A percentile compares a stretch with the other conserved stretches of the same genome.
phyloP scores from a whole-genome alignment of 2,329 filamentous ascomycete genomes.

The Lachnellula arida region DNA sequence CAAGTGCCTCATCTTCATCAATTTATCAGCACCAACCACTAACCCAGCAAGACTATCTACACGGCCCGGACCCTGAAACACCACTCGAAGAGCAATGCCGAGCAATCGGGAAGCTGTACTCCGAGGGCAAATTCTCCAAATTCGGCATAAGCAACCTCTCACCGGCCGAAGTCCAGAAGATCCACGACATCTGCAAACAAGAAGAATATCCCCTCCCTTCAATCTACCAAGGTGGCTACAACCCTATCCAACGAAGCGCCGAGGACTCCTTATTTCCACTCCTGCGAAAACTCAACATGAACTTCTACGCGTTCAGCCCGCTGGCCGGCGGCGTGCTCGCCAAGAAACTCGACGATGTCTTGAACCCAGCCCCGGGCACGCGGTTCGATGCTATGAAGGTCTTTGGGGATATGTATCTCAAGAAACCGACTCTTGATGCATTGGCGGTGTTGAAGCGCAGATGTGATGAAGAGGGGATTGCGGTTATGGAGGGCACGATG shows the following conservation, averaged over 20 bases:
- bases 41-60: constrained; percentile 6
- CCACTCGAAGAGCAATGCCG: constrained; percentile 27
- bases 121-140: constrained; percentile 26
- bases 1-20: constrained; percentile 20
- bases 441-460: not conserved
- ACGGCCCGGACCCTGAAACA: constrained; percentile 27
- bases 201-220: constrained; percentile 28
- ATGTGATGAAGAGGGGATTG: not conserved
- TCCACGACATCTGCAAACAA: constrained; percentile 24
- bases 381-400: constrained; percentile 5
- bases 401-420: constrained; percentile 2
- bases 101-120: constrained; percentile 28
- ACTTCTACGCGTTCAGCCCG: constrained; percentile 58
- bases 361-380: constrained; percentile 1
- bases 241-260: constrained; percentile 39
- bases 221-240: constrained; percentile 31
- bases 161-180: constrained; percentile 18
- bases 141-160: constrained; percentile 29
- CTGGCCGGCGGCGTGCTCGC: constrained; percentile 57
- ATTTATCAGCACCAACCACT: not conserved
- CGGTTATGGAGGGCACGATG: constrained; percentile 3
- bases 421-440: not conserved
- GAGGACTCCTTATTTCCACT: constrained; percentile 55
- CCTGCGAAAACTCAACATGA: constrained; percentile 53
- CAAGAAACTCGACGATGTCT: not conserved